phyloP scores from a whole-genome alignment of 2,329 filamentous ascomycete species.

The Aspergillus piperis region DNA sequence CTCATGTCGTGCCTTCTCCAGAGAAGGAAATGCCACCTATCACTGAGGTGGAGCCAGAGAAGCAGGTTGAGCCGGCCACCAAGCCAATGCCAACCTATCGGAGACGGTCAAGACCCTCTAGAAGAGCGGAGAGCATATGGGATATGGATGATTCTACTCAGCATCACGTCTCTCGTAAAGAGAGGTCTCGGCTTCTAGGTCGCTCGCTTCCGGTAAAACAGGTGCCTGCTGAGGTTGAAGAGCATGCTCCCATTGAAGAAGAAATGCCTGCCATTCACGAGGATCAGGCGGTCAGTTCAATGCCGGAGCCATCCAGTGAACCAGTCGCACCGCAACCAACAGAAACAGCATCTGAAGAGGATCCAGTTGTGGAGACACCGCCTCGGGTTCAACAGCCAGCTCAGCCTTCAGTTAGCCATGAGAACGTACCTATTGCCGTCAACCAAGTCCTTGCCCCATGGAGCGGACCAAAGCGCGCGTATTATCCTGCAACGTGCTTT shows the following conservation, averaged over 20 bases:
- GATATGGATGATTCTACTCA: slow-evolving; percentile 40
- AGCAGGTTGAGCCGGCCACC: slow-evolving; percentile 9
- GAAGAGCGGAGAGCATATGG: slow-evolving; percentile 35
- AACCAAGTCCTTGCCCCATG: slow-evolving; percentile 62
- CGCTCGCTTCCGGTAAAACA: slow-evolving; percentile 12
- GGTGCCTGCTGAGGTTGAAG: neutral
- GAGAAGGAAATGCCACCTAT: slow-evolving; percentile 14
- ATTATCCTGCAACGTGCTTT: slow-evolving; percentile 62
- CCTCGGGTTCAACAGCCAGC: neutral
- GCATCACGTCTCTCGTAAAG: slow-evolving; percentile 21
- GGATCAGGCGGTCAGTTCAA: slow-evolving; percentile 16
- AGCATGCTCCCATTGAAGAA: neutral
- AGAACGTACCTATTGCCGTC: slow-evolving; percentile 40
- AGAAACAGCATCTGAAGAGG: slow-evolving; percentile 13
- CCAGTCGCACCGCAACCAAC: slow-evolving; percentile 10
- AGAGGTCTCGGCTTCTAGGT: slow-evolving; percentile 12
- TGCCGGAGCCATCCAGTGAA: slow-evolving; percentile 15
- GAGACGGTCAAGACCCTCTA: slow-evolving; percentile 26
- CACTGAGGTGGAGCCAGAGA: slow-evolving; percentile 16
- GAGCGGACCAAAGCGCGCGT: slow-evolving; percentile 56
- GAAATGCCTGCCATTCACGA: slow-evolving; percentile 12
- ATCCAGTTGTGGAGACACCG: slow-evolving; percentile 1
- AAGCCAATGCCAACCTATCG: slow-evolving; percentile 21
- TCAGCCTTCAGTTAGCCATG: slow-evolving; percentile 5
- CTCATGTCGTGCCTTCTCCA: slow-evolving; percentile 20